A percentile compares a stretch with the other conserved stretches of the same genome.
phyloP scores from a whole-genome alignment of 495 filamentous ascomycete species.

The Neurospora sp. region DNA sequence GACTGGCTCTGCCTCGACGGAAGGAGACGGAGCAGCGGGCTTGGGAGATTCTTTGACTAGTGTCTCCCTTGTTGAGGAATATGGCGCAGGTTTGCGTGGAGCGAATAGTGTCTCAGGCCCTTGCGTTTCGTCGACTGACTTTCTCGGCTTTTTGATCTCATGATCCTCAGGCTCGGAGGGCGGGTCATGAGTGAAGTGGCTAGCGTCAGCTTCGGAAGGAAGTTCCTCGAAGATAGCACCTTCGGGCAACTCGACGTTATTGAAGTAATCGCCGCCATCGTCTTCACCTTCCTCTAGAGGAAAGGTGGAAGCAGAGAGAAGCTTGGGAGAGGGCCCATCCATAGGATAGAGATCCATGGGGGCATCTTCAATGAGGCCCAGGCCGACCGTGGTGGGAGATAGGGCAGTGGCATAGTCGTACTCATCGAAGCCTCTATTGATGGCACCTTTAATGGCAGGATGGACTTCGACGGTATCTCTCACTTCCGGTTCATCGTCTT shows the following conservation, averaged over 20 bases:
- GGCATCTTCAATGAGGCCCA: conserved; percentile 17
- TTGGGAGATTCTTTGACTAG: neutral
- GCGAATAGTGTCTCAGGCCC: neutral
- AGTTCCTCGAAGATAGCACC: conserved; percentile 8
- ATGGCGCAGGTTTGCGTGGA: neutral
- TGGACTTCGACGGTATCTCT: neutral
- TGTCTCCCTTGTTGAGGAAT: neutral
- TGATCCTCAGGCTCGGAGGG: conserved; percentile 26
- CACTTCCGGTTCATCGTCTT: neutral
- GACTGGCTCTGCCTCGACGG: neutral
- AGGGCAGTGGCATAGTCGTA: neutral
- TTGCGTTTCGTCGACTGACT: neutral
- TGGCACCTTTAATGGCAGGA: neutral
- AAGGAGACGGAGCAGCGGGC: neutral
- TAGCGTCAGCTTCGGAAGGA: conserved; percentile 3
- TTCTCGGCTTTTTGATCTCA: neutral
- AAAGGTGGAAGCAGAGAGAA: conserved; percentile 7
- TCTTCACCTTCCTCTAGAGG: conserved; percentile 9
- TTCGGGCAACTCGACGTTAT: neutral
- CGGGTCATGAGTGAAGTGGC: conserved; percentile 28
- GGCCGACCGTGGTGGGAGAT: conserved; percentile 7
- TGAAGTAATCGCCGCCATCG: neutral
- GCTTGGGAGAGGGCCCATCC: conserved; percentile 17
- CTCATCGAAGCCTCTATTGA: neutral
- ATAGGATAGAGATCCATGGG: conserved; percentile 18